A percentile compares a stretch with the other conserved stretches of the same genome.
These are phyloP conservation scores for Ceratobasidium sp. DNA, from an alignment of 1,284 basidiomycete species.

Conservation along the genomic window DNA sequence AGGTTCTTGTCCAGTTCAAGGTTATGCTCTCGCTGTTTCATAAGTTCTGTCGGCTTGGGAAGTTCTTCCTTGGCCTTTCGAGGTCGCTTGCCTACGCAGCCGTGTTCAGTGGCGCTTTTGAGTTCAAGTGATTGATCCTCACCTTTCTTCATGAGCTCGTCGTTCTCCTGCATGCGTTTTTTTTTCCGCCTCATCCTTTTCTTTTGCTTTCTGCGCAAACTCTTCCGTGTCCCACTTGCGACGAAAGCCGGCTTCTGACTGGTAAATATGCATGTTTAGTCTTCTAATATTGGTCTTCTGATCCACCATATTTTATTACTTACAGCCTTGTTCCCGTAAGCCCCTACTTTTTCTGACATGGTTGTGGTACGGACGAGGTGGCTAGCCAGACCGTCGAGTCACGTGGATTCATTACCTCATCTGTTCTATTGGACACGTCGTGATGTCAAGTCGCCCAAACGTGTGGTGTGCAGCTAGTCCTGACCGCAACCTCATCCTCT, in stretches of 20 bases:
- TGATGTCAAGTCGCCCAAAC: conserved; percentile 32
- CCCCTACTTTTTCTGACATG: conserved; percentile 69
- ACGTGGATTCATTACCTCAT: conserved; percentile 30
- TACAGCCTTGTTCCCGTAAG: conserved; percentile 64
- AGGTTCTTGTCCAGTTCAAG: conserved; percentile 92
- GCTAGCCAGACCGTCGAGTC: neutral
- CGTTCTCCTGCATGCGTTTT: conserved; percentile 84
- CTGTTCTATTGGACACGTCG: conserved; percentile 31
- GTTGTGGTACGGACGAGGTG: conserved; percentile 6
- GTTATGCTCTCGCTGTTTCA: conserved; percentile 81
- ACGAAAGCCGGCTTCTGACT: conserved; percentile 48
- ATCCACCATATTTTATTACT: no score
- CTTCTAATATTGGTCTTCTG: no score
- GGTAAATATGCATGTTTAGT: neutral
- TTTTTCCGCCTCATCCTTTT: conserved; percentile 78
- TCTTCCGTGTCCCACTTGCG: conserved; percentile 90
- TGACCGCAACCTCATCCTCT: conserved; percentile 5
- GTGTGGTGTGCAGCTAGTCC: neutral
- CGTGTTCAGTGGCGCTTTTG: conserved; percentile 12
- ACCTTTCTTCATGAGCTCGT: conserved; percentile 84
- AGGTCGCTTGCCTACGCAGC: conserved; percentile 75
- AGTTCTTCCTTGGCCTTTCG: conserved; percentile 64
- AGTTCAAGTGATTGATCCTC: conserved; percentile 12
- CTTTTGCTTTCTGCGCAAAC: conserved; percentile 74
- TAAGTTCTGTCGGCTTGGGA: conserved; percentile 88